Conservation (phyloP, 805 yeast genomes). For the Schizosaccharomyces japonicus region DNA sequence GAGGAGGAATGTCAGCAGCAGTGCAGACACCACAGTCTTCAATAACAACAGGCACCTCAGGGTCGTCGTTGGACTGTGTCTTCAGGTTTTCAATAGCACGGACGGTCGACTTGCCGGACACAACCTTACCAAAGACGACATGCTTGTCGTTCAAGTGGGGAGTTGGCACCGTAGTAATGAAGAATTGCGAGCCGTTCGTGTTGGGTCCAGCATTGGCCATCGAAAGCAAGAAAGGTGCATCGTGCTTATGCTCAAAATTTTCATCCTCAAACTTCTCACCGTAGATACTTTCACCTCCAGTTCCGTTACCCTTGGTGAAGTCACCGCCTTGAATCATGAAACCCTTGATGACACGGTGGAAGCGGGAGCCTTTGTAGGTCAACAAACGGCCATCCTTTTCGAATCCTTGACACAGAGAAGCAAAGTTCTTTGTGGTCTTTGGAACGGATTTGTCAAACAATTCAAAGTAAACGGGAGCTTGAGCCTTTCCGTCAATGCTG, state of each 20-base stretch:
- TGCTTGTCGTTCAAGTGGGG: constrained; percentile 92
- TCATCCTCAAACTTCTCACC: constrained; percentile 83
- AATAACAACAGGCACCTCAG: constrained; percentile 44
- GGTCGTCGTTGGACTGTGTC: constrained; percentile 47
- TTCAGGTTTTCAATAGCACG: constrained; percentile 51
- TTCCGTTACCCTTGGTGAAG: constrained; percentile 28
- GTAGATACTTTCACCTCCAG: constrained; percentile 65
- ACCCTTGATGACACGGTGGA: constrained; percentile 67
- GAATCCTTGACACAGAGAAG: constrained; percentile 60
- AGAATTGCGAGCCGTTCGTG: constrained; percentile 90
- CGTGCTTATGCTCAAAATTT: constrained; percentile 26
- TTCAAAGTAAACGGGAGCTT: constrained; percentile 39
- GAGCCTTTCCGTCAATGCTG: constrained; percentile 1
- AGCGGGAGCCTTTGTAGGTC: constrained; percentile 48
- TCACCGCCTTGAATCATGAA: constrained; percentile 84
- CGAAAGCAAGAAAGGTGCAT: constrained; percentile 59
- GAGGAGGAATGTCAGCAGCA: constrained; percentile 24
- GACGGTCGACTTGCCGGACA: constrained; percentile 16
- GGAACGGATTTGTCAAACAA: constrained; percentile 70
- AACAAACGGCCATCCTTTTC: constrained; percentile 53
- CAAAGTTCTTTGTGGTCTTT: constrained; percentile 72
- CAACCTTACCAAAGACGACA: constrained; percentile 81
- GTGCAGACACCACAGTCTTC: constrained; percentile 55
- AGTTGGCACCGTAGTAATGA: constrained; percentile 75
- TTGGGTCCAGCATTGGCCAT: constrained; percentile 96